phyloP scores from a whole-genome alignment of 768 basidiomycete species.

The Leucocoprinus birnbaumii region DNA sequence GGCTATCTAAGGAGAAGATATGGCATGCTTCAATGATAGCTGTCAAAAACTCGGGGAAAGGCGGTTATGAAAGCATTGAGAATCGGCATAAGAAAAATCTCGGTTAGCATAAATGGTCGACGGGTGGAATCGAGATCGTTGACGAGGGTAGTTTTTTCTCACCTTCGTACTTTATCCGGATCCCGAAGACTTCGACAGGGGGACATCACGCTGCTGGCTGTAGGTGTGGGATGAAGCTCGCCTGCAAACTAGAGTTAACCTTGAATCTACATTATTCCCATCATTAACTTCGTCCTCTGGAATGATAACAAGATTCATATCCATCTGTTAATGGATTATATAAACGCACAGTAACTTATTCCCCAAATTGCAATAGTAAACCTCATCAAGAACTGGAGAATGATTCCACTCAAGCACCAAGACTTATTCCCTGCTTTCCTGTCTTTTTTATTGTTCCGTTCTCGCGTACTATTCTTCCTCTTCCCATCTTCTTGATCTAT shows the following conservation, averaged over 20 bases:
- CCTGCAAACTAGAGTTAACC: not conserved
- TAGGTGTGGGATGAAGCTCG: constrained; percentile 52
- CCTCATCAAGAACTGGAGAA: too few relatives aligned
- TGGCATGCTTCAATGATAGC: constrained; percentile 61
- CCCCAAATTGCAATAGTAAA: constrained; percentile 1
- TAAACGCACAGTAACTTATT: not conserved
- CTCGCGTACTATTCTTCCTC: too few relatives aligned
- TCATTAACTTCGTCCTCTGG: too few relatives aligned
- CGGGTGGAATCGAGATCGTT: constrained; percentile 69
- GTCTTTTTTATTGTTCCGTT: too few relatives aligned
- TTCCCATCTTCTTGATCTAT: too few relatives aligned
- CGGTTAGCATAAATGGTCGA: constrained; percentile 74
- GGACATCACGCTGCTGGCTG: constrained; percentile 59
- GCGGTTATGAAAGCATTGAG: constrained; percentile 47
- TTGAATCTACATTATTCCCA: too few relatives aligned
- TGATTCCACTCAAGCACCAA: too few relatives aligned
- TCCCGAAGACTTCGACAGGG: constrained; percentile 73
- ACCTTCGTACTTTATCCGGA: too few relatives aligned
- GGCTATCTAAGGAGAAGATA: constrained; percentile 70
- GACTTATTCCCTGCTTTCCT: too few relatives aligned
- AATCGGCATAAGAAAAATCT: constrained; percentile 60
- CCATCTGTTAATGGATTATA: too few relatives aligned
- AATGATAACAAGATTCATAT: too few relatives aligned
- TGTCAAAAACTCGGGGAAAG: constrained; percentile 48
- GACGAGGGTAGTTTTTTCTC: too few relatives aligned